Evolutionary conservation across 495 filamentous ascomycete species (phyloP).

Genomic region (Penicillium cinerascens): DNA sequence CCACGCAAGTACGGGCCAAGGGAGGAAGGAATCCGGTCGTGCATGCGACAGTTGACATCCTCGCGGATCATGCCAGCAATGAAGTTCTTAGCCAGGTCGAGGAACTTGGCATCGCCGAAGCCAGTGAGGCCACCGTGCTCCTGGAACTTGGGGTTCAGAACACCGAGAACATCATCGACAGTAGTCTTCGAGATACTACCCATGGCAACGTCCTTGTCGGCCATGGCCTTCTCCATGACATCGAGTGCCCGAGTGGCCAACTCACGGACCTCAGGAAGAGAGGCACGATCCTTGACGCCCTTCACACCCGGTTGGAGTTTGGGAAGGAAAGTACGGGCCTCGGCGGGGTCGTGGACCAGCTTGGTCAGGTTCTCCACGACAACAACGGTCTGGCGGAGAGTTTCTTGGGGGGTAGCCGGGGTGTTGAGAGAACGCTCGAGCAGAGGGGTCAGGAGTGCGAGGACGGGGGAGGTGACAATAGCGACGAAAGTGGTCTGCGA

Average conservation of each 20-base stretch:
- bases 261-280: conserved; percentile 90
- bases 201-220: conserved; percentile 52
- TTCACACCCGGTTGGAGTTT: conserved; percentile 94
- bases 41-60: conserved; percentile 78
- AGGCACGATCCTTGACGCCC: conserved; percentile 78
- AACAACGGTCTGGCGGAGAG: conserved; percentile 89
- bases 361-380: conserved; percentile 99
- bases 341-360: conserved; percentile 94
- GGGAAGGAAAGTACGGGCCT: conserved; percentile 92
- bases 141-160: conserved; percentile 73
- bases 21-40: conserved; percentile 63
- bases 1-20: conserved; percentile 72
- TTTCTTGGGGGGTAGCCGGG: conserved; percentile 87
- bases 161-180: conserved; percentile 68
- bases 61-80: conserved; percentile 84
- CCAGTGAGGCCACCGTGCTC: conserved; percentile 58
- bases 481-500: conserved; percentile 99
- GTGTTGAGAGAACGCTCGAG: conserved; percentile 90
- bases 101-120: conserved; percentile 59
- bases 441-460: conserved; percentile 94
- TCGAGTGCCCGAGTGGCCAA: conserved; percentile 76
- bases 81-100: conserved; percentile 66
- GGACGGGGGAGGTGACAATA: conserved; percentile 93
- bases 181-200: conserved; percentile 66
- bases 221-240: conserved; percentile 95